Evolutionary conservation across 1,284 basidiomycete genomes (phyloP), one percentile per base, ranked within the genome.

Genomic region (Irpex sp.): DNA sequence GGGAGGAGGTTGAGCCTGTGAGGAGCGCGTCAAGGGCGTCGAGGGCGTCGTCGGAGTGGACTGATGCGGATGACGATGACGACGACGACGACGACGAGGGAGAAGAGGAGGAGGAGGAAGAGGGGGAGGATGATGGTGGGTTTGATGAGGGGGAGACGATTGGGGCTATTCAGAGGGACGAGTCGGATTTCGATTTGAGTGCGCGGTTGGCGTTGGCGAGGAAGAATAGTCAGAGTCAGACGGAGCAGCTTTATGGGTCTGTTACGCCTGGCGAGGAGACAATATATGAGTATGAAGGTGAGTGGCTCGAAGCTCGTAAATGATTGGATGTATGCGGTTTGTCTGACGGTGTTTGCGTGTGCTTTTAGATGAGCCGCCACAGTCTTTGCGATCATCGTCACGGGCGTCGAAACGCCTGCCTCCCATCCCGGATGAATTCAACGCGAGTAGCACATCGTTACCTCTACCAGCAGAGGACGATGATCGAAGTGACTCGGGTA

Each of bases 211-310:
- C 90, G 64, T 76, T 94, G 56, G 93, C 93, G 5, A 79, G 90
- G 64, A 81, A 83, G 64, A 95, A 95, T 71, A 93, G 91, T 70
- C 80, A 87, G 71, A 90, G 82, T 70, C 91, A 93, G 66, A 79
- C 83, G 63, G 79, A 77, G 16, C 79, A 80, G 54, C 76, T 77
- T 56, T 64, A 77, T 39, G 67, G 68, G 56, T 54, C 79, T 60
- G 67, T 74, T 7, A 67, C 80, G 64, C 82, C 84, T n/a, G 71
- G 70, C 10, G 85, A 87, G 65, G 82, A 82, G 42, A 88, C 85
- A 1, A 90, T 90, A 63, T 90, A 88, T 66, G 90, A 91, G 21
- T 61, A 82, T 87, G 90, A 86, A 66, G 47, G 71, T 62, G 49
- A 28, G 51, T 23, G 23, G 23, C 23, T 23, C 4, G 23, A 23